Conservation (phyloP, 345 rosid genomes). For the Populus pruinosa region DNA sequence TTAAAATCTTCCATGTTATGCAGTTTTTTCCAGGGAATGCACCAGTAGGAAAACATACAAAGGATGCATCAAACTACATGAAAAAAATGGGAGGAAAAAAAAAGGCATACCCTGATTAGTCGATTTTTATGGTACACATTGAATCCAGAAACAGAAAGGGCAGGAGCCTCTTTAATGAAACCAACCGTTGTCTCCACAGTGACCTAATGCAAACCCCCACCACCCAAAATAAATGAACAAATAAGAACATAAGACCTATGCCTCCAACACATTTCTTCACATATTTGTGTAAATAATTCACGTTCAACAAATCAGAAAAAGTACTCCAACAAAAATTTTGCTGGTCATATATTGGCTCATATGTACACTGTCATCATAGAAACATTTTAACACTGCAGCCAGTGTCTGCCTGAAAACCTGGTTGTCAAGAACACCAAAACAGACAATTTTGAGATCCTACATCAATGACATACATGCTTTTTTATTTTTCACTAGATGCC, state of each 20-base stretch:
- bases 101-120: slow-evolving; percentile 69
- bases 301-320: neutral
- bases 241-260: neutral
- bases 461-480: neutral
- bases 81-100: neutral
- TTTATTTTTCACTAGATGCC: neutral
- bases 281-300: neutral
- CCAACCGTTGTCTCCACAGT: slow-evolving; percentile 69
- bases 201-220: slow-evolving; percentile 34
- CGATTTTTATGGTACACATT: slow-evolving; percentile 93
- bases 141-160: slow-evolving; percentile 52
- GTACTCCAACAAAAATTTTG: neutral
- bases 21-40: neutral
- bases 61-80: neutral
- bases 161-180: slow-evolving; percentile 67
- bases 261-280: neutral
- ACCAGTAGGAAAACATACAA: neutral
- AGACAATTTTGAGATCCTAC: neutral
- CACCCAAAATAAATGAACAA: slow-evolving; percentile 7
- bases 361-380: neutral
- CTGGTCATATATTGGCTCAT: neutral
- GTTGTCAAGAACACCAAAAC: neutral
- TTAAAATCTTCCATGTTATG: neutral
- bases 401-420: neutral
- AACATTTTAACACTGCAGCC: neutral